Evolutionary conservation across 2,329 filamentous ascomycete species (phyloP).

Genomic region (Fusarium scirpi): DNA sequence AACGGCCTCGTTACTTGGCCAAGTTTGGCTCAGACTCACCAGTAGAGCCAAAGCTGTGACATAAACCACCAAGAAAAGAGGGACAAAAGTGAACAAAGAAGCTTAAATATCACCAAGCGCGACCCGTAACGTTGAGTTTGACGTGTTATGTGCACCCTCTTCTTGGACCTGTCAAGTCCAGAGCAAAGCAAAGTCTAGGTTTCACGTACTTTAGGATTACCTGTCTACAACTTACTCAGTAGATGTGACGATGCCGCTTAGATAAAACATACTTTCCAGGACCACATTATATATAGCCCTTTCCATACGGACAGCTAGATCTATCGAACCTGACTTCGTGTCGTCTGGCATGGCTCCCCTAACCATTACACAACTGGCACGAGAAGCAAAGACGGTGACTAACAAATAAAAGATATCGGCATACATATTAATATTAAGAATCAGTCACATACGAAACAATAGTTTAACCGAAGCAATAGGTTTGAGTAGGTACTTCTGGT

Average conservation of each 20-base stretch:
- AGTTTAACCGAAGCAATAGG: neutral
- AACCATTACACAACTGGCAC: neutral
- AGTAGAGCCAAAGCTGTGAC: neutral
- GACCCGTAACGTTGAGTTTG: constrained; percentile 31
- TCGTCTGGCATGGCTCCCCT: neutral
- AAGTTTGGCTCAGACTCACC: constrained; percentile 5
- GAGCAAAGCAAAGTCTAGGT: neutral
- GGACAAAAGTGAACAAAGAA: neutral
- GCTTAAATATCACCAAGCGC: neutral
- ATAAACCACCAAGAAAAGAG: neutral
- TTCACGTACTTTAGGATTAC: neutral
- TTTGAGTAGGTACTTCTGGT: constrained; percentile 75
- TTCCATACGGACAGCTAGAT: neutral
- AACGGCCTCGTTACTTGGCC: neutral
- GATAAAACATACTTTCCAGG: neutral
- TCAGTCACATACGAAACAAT: neutral
- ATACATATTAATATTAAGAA: neutral
- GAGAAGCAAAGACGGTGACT: neutral
- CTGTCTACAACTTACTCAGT: neutral
- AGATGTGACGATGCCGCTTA: neutral
- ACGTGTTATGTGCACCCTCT: constrained; percentile 21
- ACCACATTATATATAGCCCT: neutral
- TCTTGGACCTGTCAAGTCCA: neutral
- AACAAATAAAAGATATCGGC: neutral
- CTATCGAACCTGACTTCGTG: neutral